These are phyloP conservation scores for Malania oleifera DNA, from an alignment of 164 flowering plant species.

Conservation along the genomic window DNA sequence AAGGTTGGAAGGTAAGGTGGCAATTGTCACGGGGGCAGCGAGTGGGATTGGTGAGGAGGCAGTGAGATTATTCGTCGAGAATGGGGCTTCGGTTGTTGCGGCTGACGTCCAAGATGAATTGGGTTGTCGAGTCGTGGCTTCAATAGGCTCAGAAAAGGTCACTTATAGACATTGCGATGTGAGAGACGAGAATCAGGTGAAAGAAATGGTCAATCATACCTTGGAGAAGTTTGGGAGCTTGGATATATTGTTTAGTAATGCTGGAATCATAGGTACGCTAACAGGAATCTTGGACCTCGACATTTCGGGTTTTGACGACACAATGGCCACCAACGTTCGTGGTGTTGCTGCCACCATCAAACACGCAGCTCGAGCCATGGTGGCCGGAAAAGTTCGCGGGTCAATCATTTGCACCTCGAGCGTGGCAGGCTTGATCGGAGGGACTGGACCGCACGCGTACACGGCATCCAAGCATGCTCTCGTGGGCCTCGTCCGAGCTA, in stretches of 20 bases:
- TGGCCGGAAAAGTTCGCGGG: slow-evolving; percentile 39
- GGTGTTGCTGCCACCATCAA: slow-evolving; percentile 63
- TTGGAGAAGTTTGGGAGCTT: slow-evolving; percentile 39
- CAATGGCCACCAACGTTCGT: slow-evolving; percentile 56
- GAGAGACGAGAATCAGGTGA: slow-evolving; percentile 58
- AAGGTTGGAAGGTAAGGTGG: slow-evolving; percentile 73
- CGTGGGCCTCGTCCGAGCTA: slow-evolving; percentile 44
- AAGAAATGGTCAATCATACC: slow-evolving; percentile 34
- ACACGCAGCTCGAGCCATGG: slow-evolving; percentile 77
- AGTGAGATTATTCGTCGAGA: slow-evolving; percentile 42
- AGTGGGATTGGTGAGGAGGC: slow-evolving; percentile 78
- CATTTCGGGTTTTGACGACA: slow-evolving; percentile 35
- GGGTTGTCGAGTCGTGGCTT: slow-evolving; percentile 38
- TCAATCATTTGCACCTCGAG: slow-evolving; percentile 72
- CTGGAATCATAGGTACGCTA: slow-evolving; percentile 48
- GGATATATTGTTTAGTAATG: slow-evolving; percentile 67
- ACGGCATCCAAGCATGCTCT: slow-evolving; percentile 55
- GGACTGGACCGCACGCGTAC: slow-evolving; percentile 47
- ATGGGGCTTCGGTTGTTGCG: slow-evolving; percentile 58
- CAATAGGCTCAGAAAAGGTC: slow-evolving; percentile 36
- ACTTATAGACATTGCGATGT: slow-evolving; percentile 59
- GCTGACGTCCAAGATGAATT: slow-evolving; percentile 67
- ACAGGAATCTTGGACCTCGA: slow-evolving; percentile 49
- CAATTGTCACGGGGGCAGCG: slow-evolving; percentile 66
- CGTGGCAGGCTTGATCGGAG: slow-evolving; percentile 50